Evolutionary conservation across 805 yeast genomes (phyloP), one percentile per base, ranked within the genome.

Genomic region (Wickerhamiella occidentalis): DNA sequence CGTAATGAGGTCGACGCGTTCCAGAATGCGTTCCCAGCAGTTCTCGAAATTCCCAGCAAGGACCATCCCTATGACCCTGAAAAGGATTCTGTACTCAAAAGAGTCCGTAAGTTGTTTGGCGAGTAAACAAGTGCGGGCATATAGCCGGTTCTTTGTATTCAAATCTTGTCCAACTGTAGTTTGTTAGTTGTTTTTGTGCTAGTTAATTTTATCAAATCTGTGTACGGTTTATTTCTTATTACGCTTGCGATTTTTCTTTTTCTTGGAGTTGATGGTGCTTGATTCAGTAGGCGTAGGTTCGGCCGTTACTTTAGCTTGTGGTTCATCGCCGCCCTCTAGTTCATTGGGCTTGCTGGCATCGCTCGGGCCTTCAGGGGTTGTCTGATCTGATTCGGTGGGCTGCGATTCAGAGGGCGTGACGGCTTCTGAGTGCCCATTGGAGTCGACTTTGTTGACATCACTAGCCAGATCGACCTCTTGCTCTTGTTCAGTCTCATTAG

Each of bases 1-100:
- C 76, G 98, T 66, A 73, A 74, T 56, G 74, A 75, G 56, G 86
- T 92, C 42, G 98, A 92, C 60, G 73, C 77, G 44, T 92, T 76
- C 68, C 79, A 94, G 15, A 78, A 80, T 55, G 95, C 98, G 9
- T 92, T 92, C 68, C 98, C 98, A 7, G 96, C 98, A 2, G 78
- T 92, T 44, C 73, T 92, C 61, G 98, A 92, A 68, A 92, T 92
- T 54, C 98, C 98, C 23, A 86, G 96, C 13, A 92, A 92, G 71
- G 98, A 92, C 63, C 97, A 92, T 65, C 97, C 98, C 19, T 92
- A 92, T 65, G 94, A 92, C 65, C 98, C 98, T 18, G 97, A 90
- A 65, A 92, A 90, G 78, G 98, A 92, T 67, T 82, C 95, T 18
- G 87, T 92, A 37, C 74, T 92, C 67, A 81, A 90, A 68, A 83